These are phyloP conservation scores for Cladorrhinum samala DNA, from an alignment of 495 filamentous ascomycete species.

Conservation along the genomic window DNA sequence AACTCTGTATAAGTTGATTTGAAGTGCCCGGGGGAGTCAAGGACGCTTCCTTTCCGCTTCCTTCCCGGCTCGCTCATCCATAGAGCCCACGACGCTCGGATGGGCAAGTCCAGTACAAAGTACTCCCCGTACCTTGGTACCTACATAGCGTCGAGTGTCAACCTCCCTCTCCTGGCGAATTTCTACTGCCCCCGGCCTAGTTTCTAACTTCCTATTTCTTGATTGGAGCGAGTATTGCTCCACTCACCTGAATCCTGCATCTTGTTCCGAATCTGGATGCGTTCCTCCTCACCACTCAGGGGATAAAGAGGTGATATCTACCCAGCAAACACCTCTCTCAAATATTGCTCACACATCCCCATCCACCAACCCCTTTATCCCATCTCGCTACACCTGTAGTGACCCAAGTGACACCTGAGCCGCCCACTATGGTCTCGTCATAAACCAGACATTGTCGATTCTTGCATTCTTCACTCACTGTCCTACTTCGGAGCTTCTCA, in stretches of 20 bases:
- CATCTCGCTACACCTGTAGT: no score
- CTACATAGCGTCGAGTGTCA: no score
- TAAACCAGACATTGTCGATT: constrained; percentile 1
- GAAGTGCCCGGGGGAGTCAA: no score
- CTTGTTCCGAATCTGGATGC: constrained; percentile 12
- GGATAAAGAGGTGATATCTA: constrained; percentile 11
- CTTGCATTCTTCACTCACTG: background rate
- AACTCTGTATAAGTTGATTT: no score
- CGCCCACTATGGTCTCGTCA: constrained; percentile 21
- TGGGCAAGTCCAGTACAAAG: no score
- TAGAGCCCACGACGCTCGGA: no score
- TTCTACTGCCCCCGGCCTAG: background rate
- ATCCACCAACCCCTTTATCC: no score
- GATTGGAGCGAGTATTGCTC: constrained; percentile 11
- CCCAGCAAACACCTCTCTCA: background rate
- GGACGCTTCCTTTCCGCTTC: no score
- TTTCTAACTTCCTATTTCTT: constrained; percentile 1
- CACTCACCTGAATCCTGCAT: constrained; percentile 13
- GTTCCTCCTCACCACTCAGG: background rate
- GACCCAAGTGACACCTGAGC: background rate
- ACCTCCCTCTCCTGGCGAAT: background rate
- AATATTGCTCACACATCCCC: constrained; percentile 4
- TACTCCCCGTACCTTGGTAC: no score
- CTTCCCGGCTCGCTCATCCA: no score
- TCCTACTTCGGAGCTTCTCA: background rate